Evolutionary conservation across 805 yeast genomes (phyloP).

Genomic region (Monosporozyma solicola): DNA sequence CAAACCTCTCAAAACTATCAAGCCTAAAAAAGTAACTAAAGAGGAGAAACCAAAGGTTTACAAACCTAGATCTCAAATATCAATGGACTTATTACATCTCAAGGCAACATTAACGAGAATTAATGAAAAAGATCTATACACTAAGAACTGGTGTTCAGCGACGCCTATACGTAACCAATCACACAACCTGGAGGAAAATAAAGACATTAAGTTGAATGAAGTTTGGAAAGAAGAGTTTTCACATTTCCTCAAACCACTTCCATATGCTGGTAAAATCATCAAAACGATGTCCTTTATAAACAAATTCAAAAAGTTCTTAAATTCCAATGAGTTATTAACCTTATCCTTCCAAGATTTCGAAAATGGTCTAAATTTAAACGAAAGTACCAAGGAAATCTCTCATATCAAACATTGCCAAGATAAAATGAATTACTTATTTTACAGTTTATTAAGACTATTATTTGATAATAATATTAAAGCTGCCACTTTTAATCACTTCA

Average conservation of each 20-base stretch:
- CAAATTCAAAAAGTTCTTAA: conserved; percentile 21
- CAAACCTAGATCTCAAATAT: conserved; percentile 13
- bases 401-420: conserved; percentile 18
- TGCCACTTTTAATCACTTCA: conserved; percentile 10
- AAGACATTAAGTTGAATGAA: not conserved
- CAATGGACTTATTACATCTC: conserved; percentile 6
- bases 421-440: conserved; percentile 22
- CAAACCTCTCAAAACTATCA: not conserved
- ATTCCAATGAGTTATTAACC: conserved; percentile 13
- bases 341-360: conserved; percentile 27
- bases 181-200: not conserved
- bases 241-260: conserved; percentile 11
- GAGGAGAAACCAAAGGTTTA: not conserved
- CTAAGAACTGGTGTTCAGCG: conserved; percentile 23
- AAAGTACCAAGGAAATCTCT: conserved; percentile 14
- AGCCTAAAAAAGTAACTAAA: not conserved
- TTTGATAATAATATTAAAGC: conserved; percentile 8
- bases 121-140: conserved; percentile 4
- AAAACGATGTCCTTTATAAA: conserved; percentile 25
- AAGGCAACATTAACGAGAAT: conserved; percentile 1
- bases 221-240: not conserved
- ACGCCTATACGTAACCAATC: conserved; percentile 11
- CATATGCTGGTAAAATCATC: conserved; percentile 25
- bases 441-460: conserved; percentile 18
- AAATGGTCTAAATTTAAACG: conserved; percentile 20